Conservation (phyloP, 2,329 filamentous ascomycete genomes). For the Hyphodiscus sp. region DNA sequence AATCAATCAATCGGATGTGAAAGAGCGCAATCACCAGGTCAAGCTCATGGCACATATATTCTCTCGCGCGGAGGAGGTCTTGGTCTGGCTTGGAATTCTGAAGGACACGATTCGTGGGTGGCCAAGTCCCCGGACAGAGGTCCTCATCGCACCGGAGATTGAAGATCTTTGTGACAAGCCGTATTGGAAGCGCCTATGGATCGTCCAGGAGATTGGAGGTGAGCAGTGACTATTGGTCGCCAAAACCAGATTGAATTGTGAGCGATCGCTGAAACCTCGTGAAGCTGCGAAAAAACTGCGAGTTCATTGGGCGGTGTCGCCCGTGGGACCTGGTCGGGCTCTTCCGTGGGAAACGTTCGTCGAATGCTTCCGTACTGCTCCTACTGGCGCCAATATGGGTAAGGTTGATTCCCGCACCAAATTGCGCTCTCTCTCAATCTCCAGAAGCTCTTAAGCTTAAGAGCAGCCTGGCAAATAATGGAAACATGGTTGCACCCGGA, state of each 20-base stretch:
- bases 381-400: not conserved
- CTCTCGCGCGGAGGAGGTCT: constrained; percentile 14
- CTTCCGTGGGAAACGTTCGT: not conserved
- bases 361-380: not conserved
- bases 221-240: constrained; percentile 2
- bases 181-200: constrained; percentile 19
- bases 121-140: too few species aligned
- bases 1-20: constrained; percentile 21
- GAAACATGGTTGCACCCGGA: too few species aligned
- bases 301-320: not conserved
- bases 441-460: too few species aligned
- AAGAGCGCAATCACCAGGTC: constrained; percentile 20
- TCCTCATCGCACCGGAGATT: not conserved
- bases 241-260: constrained; percentile 1
- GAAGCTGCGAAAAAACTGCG: constrained; percentile 4
- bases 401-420: too few species aligned
- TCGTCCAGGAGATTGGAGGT: constrained; percentile 27
- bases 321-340: too few species aligned
- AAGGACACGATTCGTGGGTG: not conserved
- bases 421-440: too few species aligned
- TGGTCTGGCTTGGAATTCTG: constrained; percentile 20
- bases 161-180: constrained; percentile 8
- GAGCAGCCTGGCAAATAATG: too few species aligned
- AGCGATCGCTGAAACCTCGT: constrained; percentile 1
- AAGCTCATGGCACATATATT: constrained; percentile 22